Evolutionary conservation across 768 basidiomycete species (phyloP), one percentile per base, ranked within the genome.

Genomic region (Amanita muscaria): DNA sequence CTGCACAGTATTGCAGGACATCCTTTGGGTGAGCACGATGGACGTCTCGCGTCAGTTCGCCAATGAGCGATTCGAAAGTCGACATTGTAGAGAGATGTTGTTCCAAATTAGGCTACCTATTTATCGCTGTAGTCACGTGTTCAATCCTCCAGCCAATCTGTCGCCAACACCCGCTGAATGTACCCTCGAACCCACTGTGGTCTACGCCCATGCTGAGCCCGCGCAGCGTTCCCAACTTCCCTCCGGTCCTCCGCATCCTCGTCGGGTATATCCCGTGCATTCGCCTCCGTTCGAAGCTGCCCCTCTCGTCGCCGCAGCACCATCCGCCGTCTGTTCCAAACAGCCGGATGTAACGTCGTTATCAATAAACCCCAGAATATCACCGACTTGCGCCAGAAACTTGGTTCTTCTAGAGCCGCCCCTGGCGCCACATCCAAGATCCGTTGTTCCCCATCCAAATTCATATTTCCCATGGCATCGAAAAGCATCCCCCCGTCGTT

Each of bases 1-100:
- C 90, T 37, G 93, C 81, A 56, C 85, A 88, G 63, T 85, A 91
- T 64, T 97, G 94, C 36, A 96, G 80, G 3, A 83, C 79, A 58
- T 98, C 94, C 55, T 77, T 80, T 16, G 94, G 92, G 60, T 91
- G 88, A 3, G 79, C 88, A 51, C 87, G 83, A 33, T 86, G 73
- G 33, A 77, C 78, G 61, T 94, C 93, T 59, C 88, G 80, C 52
- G 87, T 83, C 44, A 97, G 73, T 59, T 97, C 91, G 45, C 69
- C 73, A 51, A 96, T 71, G 51, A 97, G 84, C 32, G 70, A 66
- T 51, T 90, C 83, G 60, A 90, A 93, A 18, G 88, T 85, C 37
- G 88, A 84, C 73, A 75, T 74, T 23, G 22, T 18, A 12, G 27
- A 12, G 23, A 12, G n/a, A 15, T n/a, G 3, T 44, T 35, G 43